Evolutionary conservation across 371 early-diverging fungal species (phyloP).

Genomic region (Mortierella sp.): DNA sequence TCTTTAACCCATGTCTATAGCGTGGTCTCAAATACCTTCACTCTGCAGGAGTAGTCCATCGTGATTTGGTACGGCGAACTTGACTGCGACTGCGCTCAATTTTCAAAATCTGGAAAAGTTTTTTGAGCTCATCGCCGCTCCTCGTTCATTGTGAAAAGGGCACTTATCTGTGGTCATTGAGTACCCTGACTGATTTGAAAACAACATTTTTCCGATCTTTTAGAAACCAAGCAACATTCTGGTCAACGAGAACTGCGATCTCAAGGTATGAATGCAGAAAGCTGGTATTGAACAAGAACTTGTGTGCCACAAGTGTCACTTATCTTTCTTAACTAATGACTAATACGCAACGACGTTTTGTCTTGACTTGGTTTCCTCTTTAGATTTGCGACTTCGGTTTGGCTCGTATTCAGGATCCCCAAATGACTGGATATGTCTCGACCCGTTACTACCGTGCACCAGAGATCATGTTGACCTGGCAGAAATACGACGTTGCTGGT

Average conservation of each 20-base stretch:
- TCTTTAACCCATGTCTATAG: conserved; percentile 52
- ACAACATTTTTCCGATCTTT: neutral
- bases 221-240: conserved; percentile 97
- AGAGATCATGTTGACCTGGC: conserved; percentile 99
- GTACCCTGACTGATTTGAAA: neutral
- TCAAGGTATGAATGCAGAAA: conserved; percentile 73
- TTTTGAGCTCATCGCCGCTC: neutral
- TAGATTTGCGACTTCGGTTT: conserved; percentile 98
- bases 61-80: conserved; percentile 84
- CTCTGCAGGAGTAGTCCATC: conserved; percentile 95
- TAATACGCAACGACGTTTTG: neutral
- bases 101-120: neutral
- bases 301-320: neutral
- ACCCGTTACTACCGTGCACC: conserved; percentile 99
- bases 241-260: conserved; percentile 96
- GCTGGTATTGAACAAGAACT: neutral
- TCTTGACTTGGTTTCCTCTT: too few species aligned
- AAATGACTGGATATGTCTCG: conserved; percentile 97
- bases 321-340: neutral
- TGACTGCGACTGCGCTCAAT: conserved; percentile 13
- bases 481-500: conserved; percentile 96
- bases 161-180: neutral
- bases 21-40: conserved; percentile 94
- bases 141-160: neutral
- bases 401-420: conserved; percentile 93